Evolutionary conservation across 2,329 filamentous ascomycete species (phyloP).

Genomic region (Ceratocystis huliohia): DNA sequence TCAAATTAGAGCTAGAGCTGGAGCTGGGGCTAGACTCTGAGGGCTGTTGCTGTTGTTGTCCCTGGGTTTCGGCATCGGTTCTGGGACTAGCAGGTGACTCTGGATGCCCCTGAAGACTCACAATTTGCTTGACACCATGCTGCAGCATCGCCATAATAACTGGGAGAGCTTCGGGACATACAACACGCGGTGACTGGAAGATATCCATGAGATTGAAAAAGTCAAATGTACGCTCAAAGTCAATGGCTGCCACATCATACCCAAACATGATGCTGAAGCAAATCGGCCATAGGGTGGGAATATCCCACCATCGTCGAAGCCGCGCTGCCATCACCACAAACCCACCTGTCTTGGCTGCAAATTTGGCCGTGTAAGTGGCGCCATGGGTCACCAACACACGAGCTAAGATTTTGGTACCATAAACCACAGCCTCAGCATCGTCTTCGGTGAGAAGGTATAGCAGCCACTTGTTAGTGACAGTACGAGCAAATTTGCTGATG

Average conservation of each 20-base stretch:
- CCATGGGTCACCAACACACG: slow-evolving; percentile 76
- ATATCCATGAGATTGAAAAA: slow-evolving; percentile 59
- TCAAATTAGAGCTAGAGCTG: background rate
- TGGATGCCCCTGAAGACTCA: slow-evolving; percentile 48
- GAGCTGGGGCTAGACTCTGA: background rate
- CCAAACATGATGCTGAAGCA: slow-evolving; percentile 84
- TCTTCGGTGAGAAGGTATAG: slow-evolving; percentile 81
- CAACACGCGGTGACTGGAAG: slow-evolving; percentile 56
- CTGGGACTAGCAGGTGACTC: slow-evolving; percentile 35
- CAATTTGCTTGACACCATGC: slow-evolving; percentile 61
- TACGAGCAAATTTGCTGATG: slow-evolving; percentile 79
- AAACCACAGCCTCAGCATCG: slow-evolving; percentile 67
- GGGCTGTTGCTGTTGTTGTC: background rate
- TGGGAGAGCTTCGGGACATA: slow-evolving; percentile 63
- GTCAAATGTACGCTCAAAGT: slow-evolving; percentile 62
- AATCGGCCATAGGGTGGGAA: slow-evolving; percentile 72
- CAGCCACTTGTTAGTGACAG: slow-evolving; percentile 94
- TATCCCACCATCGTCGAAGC: slow-evolving; percentile 78
- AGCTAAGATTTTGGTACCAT: slow-evolving; percentile 71
- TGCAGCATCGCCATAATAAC: slow-evolving; percentile 81
- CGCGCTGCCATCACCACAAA: slow-evolving; percentile 75
- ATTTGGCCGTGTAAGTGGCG: slow-evolving; percentile 68
- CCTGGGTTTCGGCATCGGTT: background rate
- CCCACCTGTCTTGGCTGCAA: slow-evolving; percentile 69
- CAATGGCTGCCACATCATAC: slow-evolving; percentile 60